Evolutionary conservation across 768 basidiomycete genomes (phyloP).

Genomic region (Amanita pseudoporphyria): DNA sequence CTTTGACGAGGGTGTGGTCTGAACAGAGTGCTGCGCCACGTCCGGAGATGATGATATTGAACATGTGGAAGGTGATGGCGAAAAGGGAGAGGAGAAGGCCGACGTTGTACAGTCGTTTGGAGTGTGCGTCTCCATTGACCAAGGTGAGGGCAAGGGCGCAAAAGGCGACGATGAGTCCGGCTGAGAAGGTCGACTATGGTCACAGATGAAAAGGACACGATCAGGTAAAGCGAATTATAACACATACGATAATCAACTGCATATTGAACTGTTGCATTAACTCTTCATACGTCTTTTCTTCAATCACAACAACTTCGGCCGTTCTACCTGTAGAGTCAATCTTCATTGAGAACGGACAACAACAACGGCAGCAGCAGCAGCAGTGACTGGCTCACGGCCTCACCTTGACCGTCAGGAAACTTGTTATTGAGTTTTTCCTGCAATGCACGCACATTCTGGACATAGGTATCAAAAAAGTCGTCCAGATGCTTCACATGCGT

Average conservation of each 20-base stretch:
- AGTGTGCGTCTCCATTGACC: slow-evolving; percentile 10
- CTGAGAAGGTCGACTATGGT: slow-evolving; percentile 24
- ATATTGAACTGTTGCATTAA: slow-evolving; percentile 20
- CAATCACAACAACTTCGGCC: neutral
- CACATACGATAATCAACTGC: slow-evolving; percentile 19
- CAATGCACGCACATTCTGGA: slow-evolving; percentile 18
- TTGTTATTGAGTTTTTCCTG: slow-evolving; percentile 12
- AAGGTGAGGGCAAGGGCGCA: slow-evolving; percentile 18
- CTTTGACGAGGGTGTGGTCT: slow-evolving; percentile 9
- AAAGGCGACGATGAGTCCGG: slow-evolving; percentile 20
- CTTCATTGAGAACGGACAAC: too few relatives aligned
- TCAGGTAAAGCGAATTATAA: too few relatives aligned
- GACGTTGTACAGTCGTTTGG: slow-evolving; percentile 17
- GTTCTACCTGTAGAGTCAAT: neutral
- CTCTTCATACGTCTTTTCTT: slow-evolving; percentile 10
- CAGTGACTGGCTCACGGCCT: too few relatives aligned
- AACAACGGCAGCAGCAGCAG: neutral
- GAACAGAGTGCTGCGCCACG: slow-evolving; percentile 18
- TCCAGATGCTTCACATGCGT: slow-evolving; percentile 17
- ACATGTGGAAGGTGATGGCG: slow-evolving; percentile 20
- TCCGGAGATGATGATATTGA: slow-evolving; percentile 22
- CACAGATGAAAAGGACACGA: neutral
- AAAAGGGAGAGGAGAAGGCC: slow-evolving; percentile 23
- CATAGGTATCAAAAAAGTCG: slow-evolving; percentile 18
- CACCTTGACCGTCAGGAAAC: neutral